A percentile compares a stretch with the other conserved stretches of the same genome.
Evolutionary conservation across 2,329 filamentous ascomycete species (phyloP).

Genomic region (Trichoderma hamatum): DNA sequence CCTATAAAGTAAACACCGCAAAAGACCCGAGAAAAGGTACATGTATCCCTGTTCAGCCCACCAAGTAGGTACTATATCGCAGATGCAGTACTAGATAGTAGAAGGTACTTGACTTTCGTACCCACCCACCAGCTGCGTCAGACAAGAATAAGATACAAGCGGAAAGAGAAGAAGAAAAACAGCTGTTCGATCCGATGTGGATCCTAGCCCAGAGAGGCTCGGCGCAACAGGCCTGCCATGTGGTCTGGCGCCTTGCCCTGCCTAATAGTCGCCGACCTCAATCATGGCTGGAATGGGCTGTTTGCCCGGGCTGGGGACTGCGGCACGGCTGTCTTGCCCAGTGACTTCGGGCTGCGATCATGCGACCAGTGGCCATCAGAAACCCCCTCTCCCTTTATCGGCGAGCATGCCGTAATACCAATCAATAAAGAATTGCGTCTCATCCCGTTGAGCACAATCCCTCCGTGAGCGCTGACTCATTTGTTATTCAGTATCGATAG

Average conservation of each 20-base stretch:
- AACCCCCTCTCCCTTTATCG: not conserved
- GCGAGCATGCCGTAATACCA: not conserved
- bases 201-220: not conserved
- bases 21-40: not conserved
- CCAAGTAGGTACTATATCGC: not conserved
- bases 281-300: not conserved
- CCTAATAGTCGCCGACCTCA: slow-evolving; percentile 14
- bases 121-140: not conserved
- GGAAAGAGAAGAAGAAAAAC: not conserved
- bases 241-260: slow-evolving; percentile 1
- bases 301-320: not conserved
- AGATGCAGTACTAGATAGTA: not conserved
- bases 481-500: not conserved
- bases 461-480: not conserved
- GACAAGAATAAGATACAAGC: not conserved
- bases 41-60: not conserved
- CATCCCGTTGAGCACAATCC: not conserved
- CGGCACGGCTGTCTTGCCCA: not conserved
- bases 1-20: not conserved
- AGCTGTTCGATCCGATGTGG: slow-evolving; percentile 15
- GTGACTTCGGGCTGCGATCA: not conserved
- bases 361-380: not conserved
- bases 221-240: slow-evolving; percentile 19
- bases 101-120: not conserved
- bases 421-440: not conserved